Conservation (phyloP, 305 asterid species). For the Solanum hybrid region DNA sequence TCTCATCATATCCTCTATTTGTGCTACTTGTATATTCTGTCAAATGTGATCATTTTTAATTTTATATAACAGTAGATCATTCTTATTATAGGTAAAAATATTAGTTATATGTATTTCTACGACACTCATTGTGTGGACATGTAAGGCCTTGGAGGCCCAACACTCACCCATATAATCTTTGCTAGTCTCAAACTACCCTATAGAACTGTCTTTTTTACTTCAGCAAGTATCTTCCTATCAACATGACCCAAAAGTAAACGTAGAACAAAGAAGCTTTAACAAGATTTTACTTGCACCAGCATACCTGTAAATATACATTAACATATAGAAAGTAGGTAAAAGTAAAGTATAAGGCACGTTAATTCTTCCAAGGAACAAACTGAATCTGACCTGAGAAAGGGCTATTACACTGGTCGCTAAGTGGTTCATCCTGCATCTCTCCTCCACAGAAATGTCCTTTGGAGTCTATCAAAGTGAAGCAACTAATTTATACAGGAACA, state of each 20-base stretch:
- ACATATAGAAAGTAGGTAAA: neutral
- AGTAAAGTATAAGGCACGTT: neutral
- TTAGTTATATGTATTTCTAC: neutral
- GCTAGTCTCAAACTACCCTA: neutral
- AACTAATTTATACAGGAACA: constrained; percentile 11
- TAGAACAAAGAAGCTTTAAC: neutral
- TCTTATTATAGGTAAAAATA: neutral
- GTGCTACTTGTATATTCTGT: neutral
- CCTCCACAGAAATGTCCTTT: constrained; percentile 52
- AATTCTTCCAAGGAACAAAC: constrained; percentile 2
- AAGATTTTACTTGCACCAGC: neutral
- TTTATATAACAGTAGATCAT: neutral
- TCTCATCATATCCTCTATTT: neutral
- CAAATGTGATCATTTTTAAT: neutral
- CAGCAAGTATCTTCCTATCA: neutral
- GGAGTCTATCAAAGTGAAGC: constrained; percentile 49
- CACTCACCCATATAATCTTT: neutral
- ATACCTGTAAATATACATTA: neutral
- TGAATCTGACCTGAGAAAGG: constrained; percentile 74
- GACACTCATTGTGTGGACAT: neutral
- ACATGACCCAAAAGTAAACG: neutral
- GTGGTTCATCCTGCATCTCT: constrained; percentile 93
- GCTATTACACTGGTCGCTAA: constrained; percentile 83
- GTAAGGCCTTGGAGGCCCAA: neutral
- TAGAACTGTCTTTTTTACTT: neutral